Evolutionary conservation across 177 flowering plant genomes (phyloP), one percentile per base, ranked within the genome.

Genomic region (Vitis hybrid): DNA sequence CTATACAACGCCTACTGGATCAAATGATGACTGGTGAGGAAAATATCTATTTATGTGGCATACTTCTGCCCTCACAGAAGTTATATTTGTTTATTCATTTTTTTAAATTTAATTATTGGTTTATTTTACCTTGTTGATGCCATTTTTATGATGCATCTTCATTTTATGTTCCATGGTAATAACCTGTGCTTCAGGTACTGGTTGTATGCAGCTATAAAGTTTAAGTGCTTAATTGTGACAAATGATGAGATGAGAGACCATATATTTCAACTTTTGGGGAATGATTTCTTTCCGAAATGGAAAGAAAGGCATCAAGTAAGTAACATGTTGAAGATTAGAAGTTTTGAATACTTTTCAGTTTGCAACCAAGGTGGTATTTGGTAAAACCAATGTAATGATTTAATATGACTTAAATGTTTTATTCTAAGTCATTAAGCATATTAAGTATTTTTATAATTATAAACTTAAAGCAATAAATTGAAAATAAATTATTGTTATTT

Each of bases 291-390:
- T 74, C 97, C 96, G 54, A 91, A 74, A 79, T 91, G 97, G 98
- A 93, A 93, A 82, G 98, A 93, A 84, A 89, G 97, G 80, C 98
- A 93, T 80, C 98, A 93, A 82, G 98, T 91, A 69, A 83, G 86
- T 75, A 49, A 75, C 11, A 35, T 60, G 15, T 63, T 46, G 13
- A 18, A 5, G 52, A 64, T 11, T 56, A 55, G 13, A 0, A 13
- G 30, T 57, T 60, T 52, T 35, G n/a, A 35, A 12, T 68, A 9
- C 30, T 35, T 40, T 21, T 13, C 11, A 18, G 64, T 21, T 30
- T 56, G 67, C 8, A 13, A 64, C 1, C 46, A 51, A 21, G 46
- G 46, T 5, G 46, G 46, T 40, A 5, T 40, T 40, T 40, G 9
- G 46, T 40, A 40, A 40, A 4, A 40, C 46, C 46, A 5, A 40